These are phyloP conservation scores for Pestalotiopsis sp. DNA, from an alignment of 2,329 filamentous ascomycete species.

Conservation along the genomic window DNA sequence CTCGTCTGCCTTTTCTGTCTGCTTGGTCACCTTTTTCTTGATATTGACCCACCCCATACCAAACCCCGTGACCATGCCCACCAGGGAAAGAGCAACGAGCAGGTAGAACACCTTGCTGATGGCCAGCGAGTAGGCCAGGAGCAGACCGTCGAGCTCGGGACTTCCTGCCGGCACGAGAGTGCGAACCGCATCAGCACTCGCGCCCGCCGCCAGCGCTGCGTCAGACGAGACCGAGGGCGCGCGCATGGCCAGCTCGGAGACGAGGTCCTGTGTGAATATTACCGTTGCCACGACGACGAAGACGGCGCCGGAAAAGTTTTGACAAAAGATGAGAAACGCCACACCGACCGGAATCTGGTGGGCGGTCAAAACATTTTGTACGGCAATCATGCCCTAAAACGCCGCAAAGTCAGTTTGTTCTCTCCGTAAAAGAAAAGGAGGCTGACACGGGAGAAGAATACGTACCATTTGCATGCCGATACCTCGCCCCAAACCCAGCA, in stretches of 20 bases:
- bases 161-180: slow-evolving; percentile 27
- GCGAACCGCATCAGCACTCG: slow-evolving; percentile 30
- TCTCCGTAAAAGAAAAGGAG: too few species aligned
- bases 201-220: slow-evolving; percentile 28
- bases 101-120: slow-evolving; percentile 31
- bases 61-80: slow-evolving; percentile 27
- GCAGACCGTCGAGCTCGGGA: slow-evolving; percentile 27
- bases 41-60: slow-evolving; percentile 31
- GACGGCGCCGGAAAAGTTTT: slow-evolving; percentile 29
- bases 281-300: slow-evolving; percentile 31
- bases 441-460: background rate
- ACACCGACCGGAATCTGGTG: slow-evolving; percentile 28
- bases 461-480: slow-evolving; percentile 27
- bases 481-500: slow-evolving; percentile 29
- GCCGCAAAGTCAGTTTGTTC: background rate
- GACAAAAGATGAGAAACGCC: slow-evolving; percentile 31
- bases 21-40: slow-evolving; percentile 10
- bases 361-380: slow-evolving; percentile 30
- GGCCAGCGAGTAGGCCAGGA: slow-evolving; percentile 25
- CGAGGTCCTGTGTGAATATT: slow-evolving; percentile 30
- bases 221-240: slow-evolving; percentile 28
- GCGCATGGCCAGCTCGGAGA: slow-evolving; percentile 21
- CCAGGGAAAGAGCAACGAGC: slow-evolving; percentile 22
- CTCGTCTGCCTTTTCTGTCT: background rate
- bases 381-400: slow-evolving; percentile 26